Percentiles rank a stretch among this genome's conserved stretches.
These are phyloP conservation scores for Filobasidium floriforme DNA, from an alignment of 768 basidiomycete species.

Conservation along the genomic window DNA sequence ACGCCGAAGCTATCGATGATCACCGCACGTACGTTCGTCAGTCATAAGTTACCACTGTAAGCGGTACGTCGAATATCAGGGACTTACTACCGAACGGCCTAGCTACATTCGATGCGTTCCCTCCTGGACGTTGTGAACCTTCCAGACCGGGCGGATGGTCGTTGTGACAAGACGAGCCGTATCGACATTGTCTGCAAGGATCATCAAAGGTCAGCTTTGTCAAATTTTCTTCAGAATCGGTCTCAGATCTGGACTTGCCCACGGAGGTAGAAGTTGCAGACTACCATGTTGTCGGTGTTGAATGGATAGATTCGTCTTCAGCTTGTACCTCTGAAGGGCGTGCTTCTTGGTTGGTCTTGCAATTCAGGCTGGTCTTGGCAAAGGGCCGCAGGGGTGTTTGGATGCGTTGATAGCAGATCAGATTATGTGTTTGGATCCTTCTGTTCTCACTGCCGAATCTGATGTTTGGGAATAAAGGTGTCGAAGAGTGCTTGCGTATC, in stretches of 20 bases:
- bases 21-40: too few relatives aligned
- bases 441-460: too few relatives aligned
- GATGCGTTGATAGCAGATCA: too few relatives aligned
- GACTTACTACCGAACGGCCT: conserved; percentile 2
- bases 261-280: conserved; percentile 5
- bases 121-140: conserved; percentile 2
- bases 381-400: too few relatives aligned
- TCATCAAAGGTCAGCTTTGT: neutral
- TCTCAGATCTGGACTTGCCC: neutral
- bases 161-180: conserved; percentile 2
- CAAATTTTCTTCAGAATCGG: neutral
- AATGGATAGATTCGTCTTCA: too few relatives aligned
- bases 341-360: too few relatives aligned
- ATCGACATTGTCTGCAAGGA: conserved; percentile 11
- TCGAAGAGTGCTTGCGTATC: too few relatives aligned
- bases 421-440: too few relatives aligned
- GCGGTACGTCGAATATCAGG: neutral
- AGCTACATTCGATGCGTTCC: neutral
- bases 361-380: too few relatives aligned
- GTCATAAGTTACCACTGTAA: too few relatives aligned
- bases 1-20: neutral
- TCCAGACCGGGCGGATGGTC: conserved; percentile 10
- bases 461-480: too few relatives aligned
- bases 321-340: too few relatives aligned
- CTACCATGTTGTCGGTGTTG: conserved; percentile 4